Evolutionary conservation across 306 rosid species (phyloP).

Genomic region (Cercis canadensis): DNA sequence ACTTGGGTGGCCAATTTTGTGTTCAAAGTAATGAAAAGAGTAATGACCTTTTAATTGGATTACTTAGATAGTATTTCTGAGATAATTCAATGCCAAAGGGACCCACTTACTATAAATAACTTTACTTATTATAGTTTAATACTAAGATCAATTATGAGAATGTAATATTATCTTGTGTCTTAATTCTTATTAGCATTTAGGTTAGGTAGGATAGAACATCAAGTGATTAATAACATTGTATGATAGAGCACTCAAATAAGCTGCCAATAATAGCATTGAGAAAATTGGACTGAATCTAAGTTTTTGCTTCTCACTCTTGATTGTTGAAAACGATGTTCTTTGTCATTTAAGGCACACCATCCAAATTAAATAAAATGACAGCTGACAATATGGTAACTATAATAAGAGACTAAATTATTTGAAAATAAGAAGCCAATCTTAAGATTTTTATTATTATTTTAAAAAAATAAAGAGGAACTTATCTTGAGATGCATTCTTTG

Average conservation of each 20-base stretch:
- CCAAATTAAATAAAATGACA: slow-evolving; percentile 35
- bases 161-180: slow-evolving; percentile 11
- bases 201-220: slow-evolving; percentile 56
- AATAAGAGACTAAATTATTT: slow-evolving; percentile 23
- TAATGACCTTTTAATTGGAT: slow-evolving; percentile 22
- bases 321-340: slow-evolving; percentile 36
- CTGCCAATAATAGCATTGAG: slow-evolving; percentile 30
- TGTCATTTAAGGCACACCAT: slow-evolving; percentile 36
- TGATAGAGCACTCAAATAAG: neutral
- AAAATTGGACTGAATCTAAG: slow-evolving; percentile 40
- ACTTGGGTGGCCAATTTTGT: neutral
- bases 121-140: slow-evolving; percentile 13
- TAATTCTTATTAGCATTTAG: slow-evolving; percentile 33
- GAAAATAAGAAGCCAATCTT: slow-evolving; percentile 3
- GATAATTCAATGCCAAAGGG: no score
- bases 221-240: slow-evolving; percentile 23
- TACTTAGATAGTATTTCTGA: no score
- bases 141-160: slow-evolving; percentile 23
- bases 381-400: slow-evolving; percentile 19
- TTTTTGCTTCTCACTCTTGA: slow-evolving; percentile 16
- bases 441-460: neutral
- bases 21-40: neutral
- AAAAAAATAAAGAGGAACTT: no score
- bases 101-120: slow-evolving; percentile 5
- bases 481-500: no score